These are phyloP conservation scores for Apiospora sp. DNA, from an alignment of 2,329 filamentous ascomycete species.

Conservation along the genomic window DNA sequence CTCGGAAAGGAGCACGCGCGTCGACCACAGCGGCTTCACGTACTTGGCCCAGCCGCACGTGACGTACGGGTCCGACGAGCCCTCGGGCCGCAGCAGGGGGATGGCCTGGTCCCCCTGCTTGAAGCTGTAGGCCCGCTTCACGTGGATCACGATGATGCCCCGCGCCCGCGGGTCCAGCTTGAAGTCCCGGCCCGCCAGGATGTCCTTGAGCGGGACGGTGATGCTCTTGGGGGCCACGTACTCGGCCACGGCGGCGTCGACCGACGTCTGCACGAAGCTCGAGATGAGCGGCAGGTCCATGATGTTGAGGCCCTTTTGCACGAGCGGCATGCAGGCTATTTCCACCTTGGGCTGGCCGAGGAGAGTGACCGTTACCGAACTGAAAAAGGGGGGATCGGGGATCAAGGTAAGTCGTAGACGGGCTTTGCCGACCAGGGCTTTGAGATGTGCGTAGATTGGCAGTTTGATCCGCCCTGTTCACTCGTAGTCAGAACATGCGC, in stretches of 20 bases:
- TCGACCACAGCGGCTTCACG: constrained; percentile 23
- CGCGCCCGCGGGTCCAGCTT: constrained; percentile 20
- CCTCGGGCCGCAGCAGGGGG: constrained; percentile 21
- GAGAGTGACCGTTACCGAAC: constrained; percentile 14
- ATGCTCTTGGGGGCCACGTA: constrained; percentile 25
- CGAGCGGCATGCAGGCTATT: constrained; percentile 24
- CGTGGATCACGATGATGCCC: constrained; percentile 18
- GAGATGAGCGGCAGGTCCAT: constrained; percentile 25
- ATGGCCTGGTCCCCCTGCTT: constrained; percentile 24
- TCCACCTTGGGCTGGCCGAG: constrained; percentile 24
- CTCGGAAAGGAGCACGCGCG: constrained; percentile 19
- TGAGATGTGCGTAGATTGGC: constrained; percentile 23
- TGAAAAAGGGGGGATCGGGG: constrained; percentile 22
- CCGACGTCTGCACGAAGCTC: constrained; percentile 22
- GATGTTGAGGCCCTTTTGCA: constrained; percentile 23
- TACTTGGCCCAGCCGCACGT: constrained; percentile 26
- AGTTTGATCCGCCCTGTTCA: constrained; percentile 23
- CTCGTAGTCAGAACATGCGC: background rate
- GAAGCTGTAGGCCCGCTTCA: constrained; percentile 18
- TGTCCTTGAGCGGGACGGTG: constrained; percentile 15
- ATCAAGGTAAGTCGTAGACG: constrained; percentile 17
- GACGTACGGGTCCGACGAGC: constrained; percentile 17
- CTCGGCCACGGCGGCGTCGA: constrained; percentile 25
- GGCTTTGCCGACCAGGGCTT: constrained; percentile 22
- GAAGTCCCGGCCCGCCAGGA: constrained; percentile 20